Percentiles rank a stretch among this genome's conserved stretches.
phyloP scores from a whole-genome alignment of 2,329 filamentous ascomycete genomes.

The Biscogniauxia mediterranea region DNA sequence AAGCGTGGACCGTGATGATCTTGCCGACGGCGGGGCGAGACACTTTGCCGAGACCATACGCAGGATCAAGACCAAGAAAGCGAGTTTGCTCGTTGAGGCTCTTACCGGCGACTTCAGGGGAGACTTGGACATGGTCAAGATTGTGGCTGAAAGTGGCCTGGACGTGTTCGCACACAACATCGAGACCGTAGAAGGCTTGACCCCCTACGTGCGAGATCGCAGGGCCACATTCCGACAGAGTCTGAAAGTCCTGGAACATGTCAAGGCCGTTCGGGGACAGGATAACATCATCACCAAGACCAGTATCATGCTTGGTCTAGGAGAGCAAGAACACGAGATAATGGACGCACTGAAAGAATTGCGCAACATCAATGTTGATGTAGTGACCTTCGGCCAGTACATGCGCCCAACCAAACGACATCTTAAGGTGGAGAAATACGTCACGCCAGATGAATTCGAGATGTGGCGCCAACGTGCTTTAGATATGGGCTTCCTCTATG shows the following conservation, averaged over 20 bases:
- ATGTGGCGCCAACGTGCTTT: slow-evolving; percentile 86
- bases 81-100: slow-evolving; percentile 76
- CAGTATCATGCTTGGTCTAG: slow-evolving; percentile 92
- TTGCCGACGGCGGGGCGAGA: slow-evolving; percentile 80
- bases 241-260: slow-evolving; percentile 73
- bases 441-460: slow-evolving; percentile 89
- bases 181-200: slow-evolving; percentile 89
- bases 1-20: slow-evolving; percentile 88
- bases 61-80: slow-evolving; percentile 84
- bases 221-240: slow-evolving; percentile 88
- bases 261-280: slow-evolving; percentile 68
- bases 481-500: slow-evolving; percentile 96
- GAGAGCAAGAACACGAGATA: slow-evolving; percentile 86
- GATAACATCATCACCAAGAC: slow-evolving; percentile 94
- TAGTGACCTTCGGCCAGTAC: slow-evolving; percentile 99
- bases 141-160: slow-evolving; percentile 83
- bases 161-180: slow-evolving; percentile 98
- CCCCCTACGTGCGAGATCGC: slow-evolving; percentile 85
- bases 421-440: slow-evolving; percentile 94
- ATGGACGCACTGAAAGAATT: slow-evolving; percentile 78
- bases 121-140: slow-evolving; percentile 78
- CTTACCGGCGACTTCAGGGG: slow-evolving; percentile 86
- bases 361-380: slow-evolving; percentile 77
- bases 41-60: slow-evolving; percentile 94
- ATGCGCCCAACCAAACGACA: slow-evolving; percentile 98